phyloP scores from a whole-genome alignment of 768 basidiomycete species.

The Chlorophyllum brunneum region DNA sequence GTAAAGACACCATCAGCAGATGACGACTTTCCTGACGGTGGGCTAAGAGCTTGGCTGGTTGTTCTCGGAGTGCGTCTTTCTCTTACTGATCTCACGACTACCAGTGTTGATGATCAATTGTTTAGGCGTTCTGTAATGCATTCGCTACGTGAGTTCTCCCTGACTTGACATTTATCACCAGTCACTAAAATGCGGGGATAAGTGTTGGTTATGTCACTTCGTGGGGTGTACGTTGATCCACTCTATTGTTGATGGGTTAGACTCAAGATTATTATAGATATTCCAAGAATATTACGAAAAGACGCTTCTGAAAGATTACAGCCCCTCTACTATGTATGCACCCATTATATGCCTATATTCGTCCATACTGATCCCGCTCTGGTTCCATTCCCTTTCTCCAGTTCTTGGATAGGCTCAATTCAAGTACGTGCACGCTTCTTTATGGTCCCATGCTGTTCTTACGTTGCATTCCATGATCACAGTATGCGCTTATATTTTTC shows the following conservation, averaged over 20 bases:
- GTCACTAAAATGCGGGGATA: no score
- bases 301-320: conserved; percentile 40
- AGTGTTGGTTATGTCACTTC: conserved; percentile 70
- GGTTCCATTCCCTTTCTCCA: conserved; percentile 27
- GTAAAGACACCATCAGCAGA: background rate
- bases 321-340: conserved; percentile 65
- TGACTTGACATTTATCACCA: conserved; percentile 11
- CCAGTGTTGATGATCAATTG: conserved; percentile 11
- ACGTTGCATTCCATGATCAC: no score
- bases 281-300: conserved; percentile 74
- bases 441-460: no score
- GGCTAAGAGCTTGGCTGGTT: conserved; percentile 40
- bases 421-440: conserved; percentile 44
- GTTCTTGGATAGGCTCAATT: conserved; percentile 31
- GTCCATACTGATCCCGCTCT: conserved; percentile 58
- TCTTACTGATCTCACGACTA: background rate
- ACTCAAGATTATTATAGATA: conserved; percentile 32
- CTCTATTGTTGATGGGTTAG: background rate
- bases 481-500: conserved; percentile 48
- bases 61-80: conserved; percentile 33
- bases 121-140: conserved; percentile 41
- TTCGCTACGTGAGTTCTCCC: conserved; percentile 39
- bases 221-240: conserved; percentile 64
- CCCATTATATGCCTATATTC: no score
- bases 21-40: conserved; percentile 41